Conservation (phyloP, 352 stramenopile species). For the Lagenidium sp. region DNA sequence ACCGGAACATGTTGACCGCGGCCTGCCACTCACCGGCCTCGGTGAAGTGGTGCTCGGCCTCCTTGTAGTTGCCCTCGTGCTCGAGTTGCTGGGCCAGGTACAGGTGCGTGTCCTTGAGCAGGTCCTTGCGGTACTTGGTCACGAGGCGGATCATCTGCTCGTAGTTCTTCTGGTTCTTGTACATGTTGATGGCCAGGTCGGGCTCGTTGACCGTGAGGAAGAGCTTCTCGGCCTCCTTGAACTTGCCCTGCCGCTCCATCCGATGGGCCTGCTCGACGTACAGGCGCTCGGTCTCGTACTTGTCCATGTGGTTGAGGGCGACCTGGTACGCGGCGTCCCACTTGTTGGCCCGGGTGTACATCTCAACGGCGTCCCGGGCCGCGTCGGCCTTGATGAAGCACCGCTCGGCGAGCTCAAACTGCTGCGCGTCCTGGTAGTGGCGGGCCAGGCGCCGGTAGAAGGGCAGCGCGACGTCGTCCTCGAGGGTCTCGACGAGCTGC, state of each 20-base stretch:
- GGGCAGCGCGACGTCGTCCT: conserved; percentile 83
- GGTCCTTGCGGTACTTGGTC: conserved; percentile 88
- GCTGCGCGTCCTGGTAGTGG: conserved; percentile 86
- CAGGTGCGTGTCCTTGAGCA: conserved; percentile 91
- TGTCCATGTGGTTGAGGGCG: conserved; percentile 87
- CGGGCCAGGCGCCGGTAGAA: conserved; percentile 86
- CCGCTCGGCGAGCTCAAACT: conserved; percentile 82
- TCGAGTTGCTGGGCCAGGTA: conserved; percentile 91
- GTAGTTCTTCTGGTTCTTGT: conserved; percentile 95
- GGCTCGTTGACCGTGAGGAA: conserved; percentile 90
- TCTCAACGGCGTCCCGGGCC: conserved; percentile 87
- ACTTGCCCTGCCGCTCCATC: conserved; percentile 84
- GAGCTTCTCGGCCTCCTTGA: conserved; percentile 92
- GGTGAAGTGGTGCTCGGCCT: conserved; percentile 92
- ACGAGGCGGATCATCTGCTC: conserved; percentile 94
- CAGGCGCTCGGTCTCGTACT: conserved; percentile 87
- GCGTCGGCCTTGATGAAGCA: conserved; percentile 91
- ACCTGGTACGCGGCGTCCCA: conserved; percentile 93
- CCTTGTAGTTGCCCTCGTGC: conserved; percentile 88
- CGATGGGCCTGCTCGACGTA: conserved; percentile 92
- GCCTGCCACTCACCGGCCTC: conserved; percentile 88
- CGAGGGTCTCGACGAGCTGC: conserved; percentile 88
- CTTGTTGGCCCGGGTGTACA: conserved; percentile 91
- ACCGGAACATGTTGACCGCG: conserved; percentile 93
- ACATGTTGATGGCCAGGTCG: conserved; percentile 94